Conservation (phyloP, 2,329 filamentous ascomycete genomes). For the Botrytis byssoidea region DNA sequence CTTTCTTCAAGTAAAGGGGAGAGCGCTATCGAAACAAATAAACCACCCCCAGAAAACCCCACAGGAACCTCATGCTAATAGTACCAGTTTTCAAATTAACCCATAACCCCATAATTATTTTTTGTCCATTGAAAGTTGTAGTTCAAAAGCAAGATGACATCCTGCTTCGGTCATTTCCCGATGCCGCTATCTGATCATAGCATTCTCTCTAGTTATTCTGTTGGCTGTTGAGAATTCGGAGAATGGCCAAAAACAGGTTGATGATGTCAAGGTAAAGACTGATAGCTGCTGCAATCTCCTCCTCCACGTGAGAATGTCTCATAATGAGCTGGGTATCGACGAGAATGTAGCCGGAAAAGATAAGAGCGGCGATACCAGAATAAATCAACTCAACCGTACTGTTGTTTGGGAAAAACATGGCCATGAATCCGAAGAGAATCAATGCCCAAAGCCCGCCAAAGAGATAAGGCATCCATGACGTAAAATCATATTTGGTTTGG, state of each 20-base stretch:
- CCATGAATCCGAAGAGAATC: slow-evolving; percentile 90
- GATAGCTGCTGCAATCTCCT: slow-evolving; percentile 94
- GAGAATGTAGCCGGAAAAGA: slow-evolving; percentile 93
- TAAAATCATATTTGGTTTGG: slow-evolving; percentile 98
- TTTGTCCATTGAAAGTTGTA: background rate
- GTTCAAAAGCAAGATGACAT: background rate
- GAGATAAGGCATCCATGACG: slow-evolving; percentile 92
- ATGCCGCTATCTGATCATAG: slow-evolving; percentile 9
- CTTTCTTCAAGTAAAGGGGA: slow-evolving; percentile 6
- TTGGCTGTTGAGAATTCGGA: slow-evolving; percentile 91
- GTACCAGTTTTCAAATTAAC: slow-evolving; percentile 13
- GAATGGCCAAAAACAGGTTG: slow-evolving; percentile 94
- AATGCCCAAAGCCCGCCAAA: slow-evolving; percentile 88
- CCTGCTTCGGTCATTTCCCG: background rate
- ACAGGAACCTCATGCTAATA: slow-evolving; percentile 5
- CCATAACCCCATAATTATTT: background rate
- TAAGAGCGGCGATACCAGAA: slow-evolving; percentile 74
- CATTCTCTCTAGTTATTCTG: slow-evolving; percentile 71
- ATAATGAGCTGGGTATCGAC: slow-evolving; percentile 96
- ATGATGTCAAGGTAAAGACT: slow-evolving; percentile 94
- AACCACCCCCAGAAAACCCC: background rate
- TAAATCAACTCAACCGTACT: slow-evolving; percentile 84
- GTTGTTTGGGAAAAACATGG: slow-evolving; percentile 80
- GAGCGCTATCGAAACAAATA: background rate
- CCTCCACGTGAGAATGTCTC: slow-evolving; percentile 94